Percentiles rank a stretch among this genome's conserved stretches.
phyloP scores from a whole-genome alignment of 169 alveolate genomes.

The Babesia ovis region DNA sequence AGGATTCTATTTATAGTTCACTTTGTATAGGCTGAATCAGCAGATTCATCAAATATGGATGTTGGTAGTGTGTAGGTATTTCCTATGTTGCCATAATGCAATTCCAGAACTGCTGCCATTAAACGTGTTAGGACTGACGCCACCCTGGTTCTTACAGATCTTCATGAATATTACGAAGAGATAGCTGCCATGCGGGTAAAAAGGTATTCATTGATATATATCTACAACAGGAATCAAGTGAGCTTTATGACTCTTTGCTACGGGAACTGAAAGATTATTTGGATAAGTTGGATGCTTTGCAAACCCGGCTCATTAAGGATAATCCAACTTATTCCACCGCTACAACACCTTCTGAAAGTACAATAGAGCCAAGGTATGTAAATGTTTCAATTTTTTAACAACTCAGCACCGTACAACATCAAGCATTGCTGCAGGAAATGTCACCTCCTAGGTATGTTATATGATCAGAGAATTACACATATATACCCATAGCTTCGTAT shows the following conservation, averaged over 20 bases:
- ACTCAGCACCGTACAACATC: neutral
- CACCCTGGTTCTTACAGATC: conserved; percentile 34
- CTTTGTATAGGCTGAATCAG: conserved; percentile 10
- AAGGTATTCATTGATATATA: neutral
- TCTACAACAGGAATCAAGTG: conserved; percentile 39
- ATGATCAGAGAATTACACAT: neutral
- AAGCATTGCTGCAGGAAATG: conserved; percentile 17
- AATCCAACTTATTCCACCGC: neutral
- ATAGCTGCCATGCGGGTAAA: conserved; percentile 36
- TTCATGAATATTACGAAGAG: conserved; percentile 60
- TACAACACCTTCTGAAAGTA: neutral
- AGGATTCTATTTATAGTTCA: neutral
- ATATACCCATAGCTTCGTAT: conserved; percentile 7
- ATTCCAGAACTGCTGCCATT: conserved; percentile 32
- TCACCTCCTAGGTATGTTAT: neutral
- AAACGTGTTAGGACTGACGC: conserved; percentile 44
- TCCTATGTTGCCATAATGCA: neutral
- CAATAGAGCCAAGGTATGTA: conserved; percentile 5
- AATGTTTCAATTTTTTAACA: neutral
- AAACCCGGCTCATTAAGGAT: neutral
- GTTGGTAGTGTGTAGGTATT: neutral
- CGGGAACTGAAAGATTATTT: conserved; percentile 53
- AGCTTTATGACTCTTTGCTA: conserved; percentile 49
- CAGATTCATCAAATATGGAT: neutral
- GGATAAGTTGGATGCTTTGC: conserved; percentile 53